Base-by-base conservation (phyloP, 2,329 filamentous ascomycete genomes). In the Colletotrichum lindemuthianum region DNA sequence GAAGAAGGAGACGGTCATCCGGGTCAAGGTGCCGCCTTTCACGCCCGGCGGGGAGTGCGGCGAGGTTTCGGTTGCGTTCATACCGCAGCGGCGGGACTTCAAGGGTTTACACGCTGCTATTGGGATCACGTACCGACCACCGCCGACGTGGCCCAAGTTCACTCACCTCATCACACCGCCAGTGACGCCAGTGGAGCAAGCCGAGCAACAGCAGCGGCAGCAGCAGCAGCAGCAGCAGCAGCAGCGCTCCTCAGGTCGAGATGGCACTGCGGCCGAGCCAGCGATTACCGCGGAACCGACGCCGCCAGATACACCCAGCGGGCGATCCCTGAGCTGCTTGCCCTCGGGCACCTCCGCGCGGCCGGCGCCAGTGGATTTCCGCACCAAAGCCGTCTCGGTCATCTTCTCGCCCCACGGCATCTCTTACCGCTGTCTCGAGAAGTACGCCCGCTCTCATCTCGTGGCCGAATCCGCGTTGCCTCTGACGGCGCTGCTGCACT, bases 81-180 rank as follows among this genome's bases (percentile, higher is more conserved):
- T 92, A 36, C 79, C 85, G 0, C 86, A 88, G 57, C 87, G 85
- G 70, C 75, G 81, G 51, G 88, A 91, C 70, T 70, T 88, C 4
- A 86, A 84, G 8, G 84, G 85, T 3, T 71, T 90, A 0, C 89
- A 91, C 71, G 86, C 86, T 61, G 90, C 89, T 10, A 84, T 92
- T 67, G 90, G 87, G 12, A 90, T 93, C 69, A 93, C 90, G 1
- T 93, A 92, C 72, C 84, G 85, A 15, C 84, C 89, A 16, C 87
- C 89, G 1, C 70, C 76, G 10, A 73, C 71, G 2, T 64, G 64
- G 11, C 67, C 65, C 2, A 68, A 66, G 39, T 70, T 71, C 36
- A 55, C 59, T 37, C 53, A 55, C 15, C 55, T 59, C 8, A 16
- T 55, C 8, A 66, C 66, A 39, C 58, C 67, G 6, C 59, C 66